Evolutionary conservation across 129 eudicot genomes (phyloP).

Genomic region (Flaveria brownii): DNA sequence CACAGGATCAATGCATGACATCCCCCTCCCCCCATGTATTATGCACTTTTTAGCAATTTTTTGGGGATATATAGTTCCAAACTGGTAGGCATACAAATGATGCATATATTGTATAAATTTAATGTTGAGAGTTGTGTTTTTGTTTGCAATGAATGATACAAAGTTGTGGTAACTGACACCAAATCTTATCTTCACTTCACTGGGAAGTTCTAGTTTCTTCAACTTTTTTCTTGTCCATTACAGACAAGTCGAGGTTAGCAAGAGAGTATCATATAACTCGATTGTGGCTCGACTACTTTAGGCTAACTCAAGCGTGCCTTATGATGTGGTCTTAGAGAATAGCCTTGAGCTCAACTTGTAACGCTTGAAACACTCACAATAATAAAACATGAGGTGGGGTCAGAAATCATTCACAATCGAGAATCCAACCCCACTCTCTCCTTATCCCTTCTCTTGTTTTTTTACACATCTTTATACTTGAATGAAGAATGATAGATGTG

Average conservation of each 20-base stretch:
- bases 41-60: slow-evolving; percentile 49
- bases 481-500: too few relatives aligned
- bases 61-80: slow-evolving; percentile 37
- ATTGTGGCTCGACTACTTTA: background rate
- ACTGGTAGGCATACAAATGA: slow-evolving; percentile 23
- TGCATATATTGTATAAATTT: slow-evolving; percentile 28
- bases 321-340: background rate
- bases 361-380: background rate
- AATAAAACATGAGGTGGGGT: too few relatives aligned
- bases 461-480: too few relatives aligned
- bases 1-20: slow-evolving; percentile 5
- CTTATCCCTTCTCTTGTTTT: too few relatives aligned
- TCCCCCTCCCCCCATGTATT: slow-evolving; percentile 29
- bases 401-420: too few relatives aligned
- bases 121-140: slow-evolving; percentile 30
- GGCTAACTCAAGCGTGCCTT: too few relatives aligned
- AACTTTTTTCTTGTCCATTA: background rate
- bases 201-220: background rate
- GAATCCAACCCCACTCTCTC: too few relatives aligned
- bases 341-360: background rate
- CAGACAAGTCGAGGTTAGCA: background rate
- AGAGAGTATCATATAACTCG: background rate
- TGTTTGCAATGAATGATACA: slow-evolving; percentile 35
- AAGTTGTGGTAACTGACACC: slow-evolving; percentile 12
- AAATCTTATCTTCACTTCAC: background rate